Percentiles rank a stretch among this genome's conserved stretches.
phyloP scores from a whole-genome alignment of 495 filamentous ascomycete genomes.

The Barbatosphaeria neglecta region DNA sequence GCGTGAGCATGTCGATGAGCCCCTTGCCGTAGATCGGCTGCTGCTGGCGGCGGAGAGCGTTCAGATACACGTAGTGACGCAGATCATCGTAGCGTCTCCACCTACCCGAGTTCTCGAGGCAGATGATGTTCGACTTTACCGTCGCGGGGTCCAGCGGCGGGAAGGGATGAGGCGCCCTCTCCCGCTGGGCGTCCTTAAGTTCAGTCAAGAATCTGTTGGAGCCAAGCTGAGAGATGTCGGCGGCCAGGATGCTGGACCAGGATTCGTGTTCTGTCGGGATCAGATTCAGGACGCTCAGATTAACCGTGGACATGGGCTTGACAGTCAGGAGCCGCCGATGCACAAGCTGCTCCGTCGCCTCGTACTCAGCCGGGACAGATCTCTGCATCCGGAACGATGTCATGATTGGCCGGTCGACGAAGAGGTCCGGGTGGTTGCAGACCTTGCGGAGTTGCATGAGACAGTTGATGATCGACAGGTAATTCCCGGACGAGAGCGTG shows the following conservation, averaged over 20 bases:
- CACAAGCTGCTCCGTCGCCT: constrained; percentile 62
- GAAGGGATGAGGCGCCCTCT: constrained; percentile 45
- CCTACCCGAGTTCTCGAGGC: constrained; percentile 59
- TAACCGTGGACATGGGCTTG: constrained; percentile 53
- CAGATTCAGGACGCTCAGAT: constrained; percentile 71
- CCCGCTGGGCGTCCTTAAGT: constrained; percentile 51
- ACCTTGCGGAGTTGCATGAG: constrained; percentile 97
- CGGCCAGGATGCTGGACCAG: constrained; percentile 47
- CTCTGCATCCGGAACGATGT: constrained; percentile 90
- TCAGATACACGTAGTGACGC: constrained; percentile 68
- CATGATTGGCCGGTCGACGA: constrained; percentile 95
- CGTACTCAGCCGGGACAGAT: constrained; percentile 68
- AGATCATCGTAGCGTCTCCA: constrained; percentile 67
- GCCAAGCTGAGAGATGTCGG: constrained; percentile 52
- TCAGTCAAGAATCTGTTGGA: constrained; percentile 49
- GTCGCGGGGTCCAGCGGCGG: constrained; percentile 47
- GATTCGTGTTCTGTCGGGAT: constrained; percentile 61
- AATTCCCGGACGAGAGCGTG: constrained; percentile 88
- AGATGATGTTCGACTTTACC: constrained; percentile 56
- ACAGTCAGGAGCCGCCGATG: constrained; percentile 53
- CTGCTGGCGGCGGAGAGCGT: constrained; percentile 67
- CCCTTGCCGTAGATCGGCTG: constrained; percentile 70
- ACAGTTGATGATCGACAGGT: constrained; percentile 95
- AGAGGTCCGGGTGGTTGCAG: constrained; percentile 96
- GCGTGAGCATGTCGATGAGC: constrained; percentile 57